Base-by-base conservation (phyloP, 257 asterid species). In the Petrea volubilis region DNA sequence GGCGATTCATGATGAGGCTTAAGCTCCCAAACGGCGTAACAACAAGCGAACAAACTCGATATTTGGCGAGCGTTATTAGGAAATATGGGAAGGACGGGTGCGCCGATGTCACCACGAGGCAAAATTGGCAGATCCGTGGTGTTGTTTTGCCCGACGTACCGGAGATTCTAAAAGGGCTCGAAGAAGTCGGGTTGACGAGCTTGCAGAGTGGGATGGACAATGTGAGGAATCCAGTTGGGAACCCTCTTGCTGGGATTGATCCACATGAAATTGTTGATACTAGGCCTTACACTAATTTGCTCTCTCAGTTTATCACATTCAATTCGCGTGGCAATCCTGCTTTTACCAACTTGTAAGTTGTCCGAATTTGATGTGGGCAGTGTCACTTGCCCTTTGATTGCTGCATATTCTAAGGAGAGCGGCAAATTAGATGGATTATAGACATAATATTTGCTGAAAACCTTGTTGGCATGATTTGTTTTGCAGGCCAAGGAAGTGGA, bases 181-280 rank as follows among this genome's bases (percentile, higher is more conserved):
- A 85, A 7, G 84, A 84, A 64, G 99, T 94, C 14, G 99, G 97
- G 6, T 71, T 94, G 75, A 91, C 99, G 1, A 94, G 99, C 78
- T 81, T 94, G 66, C 99, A 94, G 86, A 94, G 99, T 71, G 99
- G 99, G 8, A 94, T 94, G 99, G 97, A 94, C 85, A 94, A 94
- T 66, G 99, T 94, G 20, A 84, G 97, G 81, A 91, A 94, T 67
- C 92, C 99, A 2, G 99, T 94, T 1, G 99, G 99, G 34, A 91
- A 87, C 64, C 99, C 99, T 67, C 83, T 94, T 62, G 97, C 99
- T 7, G 99, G 99, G 13, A 88, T 94, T 72, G 99, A 94, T 83
- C 97, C 97, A 15, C 81, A 81, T 25, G 99, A 94, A 50, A 91
- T 94, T 21, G 86, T 91, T 9, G 99, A 94, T 61, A 94, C 99